Evolutionary conservation across 75 land plant genomes (phyloP).

Genomic region (Sequoia sempervirens): DNA sequence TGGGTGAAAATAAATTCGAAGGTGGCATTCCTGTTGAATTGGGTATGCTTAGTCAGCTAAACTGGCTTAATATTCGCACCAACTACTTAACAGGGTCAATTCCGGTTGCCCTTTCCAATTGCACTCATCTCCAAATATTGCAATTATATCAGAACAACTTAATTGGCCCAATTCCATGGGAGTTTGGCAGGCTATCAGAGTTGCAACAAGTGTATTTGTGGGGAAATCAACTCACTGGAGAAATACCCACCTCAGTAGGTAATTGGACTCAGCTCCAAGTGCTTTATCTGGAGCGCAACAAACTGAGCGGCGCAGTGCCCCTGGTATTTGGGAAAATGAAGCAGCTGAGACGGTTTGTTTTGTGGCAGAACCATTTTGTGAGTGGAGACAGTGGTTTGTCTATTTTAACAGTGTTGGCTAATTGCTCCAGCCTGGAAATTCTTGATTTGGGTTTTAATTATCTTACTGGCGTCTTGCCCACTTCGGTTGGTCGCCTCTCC

Average conservation of each 20-base stretch:
- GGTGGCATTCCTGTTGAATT: neutral
- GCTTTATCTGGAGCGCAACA: neutral
- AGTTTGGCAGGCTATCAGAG: neutral
- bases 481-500: neutral
- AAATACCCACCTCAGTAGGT: neutral
- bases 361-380: neutral
- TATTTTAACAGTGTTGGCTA: neutral
- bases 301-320: neutral
- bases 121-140: too few species aligned
- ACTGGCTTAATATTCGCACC: neutral
- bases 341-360: neutral
- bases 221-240: neutral
- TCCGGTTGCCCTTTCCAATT: neutral
- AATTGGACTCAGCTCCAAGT: neutral
- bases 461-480: neutral
- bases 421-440: too few species aligned
- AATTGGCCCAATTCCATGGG: neutral
- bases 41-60: neutral
- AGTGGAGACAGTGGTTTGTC: neutral
- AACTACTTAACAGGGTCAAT: neutral
- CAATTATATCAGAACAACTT: neutral
- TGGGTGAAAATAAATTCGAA: neutral
- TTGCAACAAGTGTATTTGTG: too few species aligned
- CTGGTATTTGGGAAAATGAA: neutral
- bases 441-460: neutral